A percentile compares a stretch with the other conserved stretches of the same genome.
These are phyloP conservation scores for Fusarium concolor DNA, from an alignment of 2,329 filamentous ascomycete genomes.

Conservation along the genomic window DNA sequence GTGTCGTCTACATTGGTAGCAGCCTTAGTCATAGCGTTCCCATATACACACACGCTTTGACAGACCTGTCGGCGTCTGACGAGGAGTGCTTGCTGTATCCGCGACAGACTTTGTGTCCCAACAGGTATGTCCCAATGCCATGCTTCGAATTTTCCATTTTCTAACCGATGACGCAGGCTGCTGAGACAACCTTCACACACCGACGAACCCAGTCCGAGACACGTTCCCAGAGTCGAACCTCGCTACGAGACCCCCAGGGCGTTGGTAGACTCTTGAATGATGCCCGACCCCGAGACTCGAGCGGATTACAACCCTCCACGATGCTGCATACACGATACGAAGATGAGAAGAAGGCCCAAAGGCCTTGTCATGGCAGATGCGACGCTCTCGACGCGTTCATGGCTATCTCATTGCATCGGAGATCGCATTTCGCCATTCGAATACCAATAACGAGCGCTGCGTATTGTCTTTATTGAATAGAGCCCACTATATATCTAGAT, in stretches of 20 bases:
- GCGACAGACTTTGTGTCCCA: not conserved
- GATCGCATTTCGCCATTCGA: too few relatives aligned
- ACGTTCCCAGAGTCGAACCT: not conserved
- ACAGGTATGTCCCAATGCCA: not conserved
- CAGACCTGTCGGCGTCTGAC: not conserved
- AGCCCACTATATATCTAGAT: too few relatives aligned
- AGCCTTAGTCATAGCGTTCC: not conserved
- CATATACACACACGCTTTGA: not conserved
- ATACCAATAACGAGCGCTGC: too few relatives aligned
- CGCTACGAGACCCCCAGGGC: not conserved
- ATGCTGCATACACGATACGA: too few relatives aligned
- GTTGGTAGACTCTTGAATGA: too few relatives aligned
- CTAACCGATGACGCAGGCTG: not conserved
- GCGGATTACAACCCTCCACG: too few relatives aligned
- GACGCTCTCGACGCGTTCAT: too few relatives aligned
- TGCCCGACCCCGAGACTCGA: too few relatives aligned
- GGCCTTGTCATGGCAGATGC: too few relatives aligned
- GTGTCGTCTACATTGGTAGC: not conserved
- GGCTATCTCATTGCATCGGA: too few relatives aligned
- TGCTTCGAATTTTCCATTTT: fast-evolving
- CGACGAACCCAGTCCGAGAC: not conserved
- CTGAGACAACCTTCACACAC: not conserved
- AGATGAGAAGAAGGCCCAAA: too few relatives aligned
- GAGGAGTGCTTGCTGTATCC: not conserved
- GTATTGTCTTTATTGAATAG: too few relatives aligned